Percentiles rank a stretch among this genome's conserved stretches.
These are phyloP conservation scores for Laetiporus sulphureus DNA, from an alignment of 1,284 basidiomycete species.

Conservation along the genomic window DNA sequence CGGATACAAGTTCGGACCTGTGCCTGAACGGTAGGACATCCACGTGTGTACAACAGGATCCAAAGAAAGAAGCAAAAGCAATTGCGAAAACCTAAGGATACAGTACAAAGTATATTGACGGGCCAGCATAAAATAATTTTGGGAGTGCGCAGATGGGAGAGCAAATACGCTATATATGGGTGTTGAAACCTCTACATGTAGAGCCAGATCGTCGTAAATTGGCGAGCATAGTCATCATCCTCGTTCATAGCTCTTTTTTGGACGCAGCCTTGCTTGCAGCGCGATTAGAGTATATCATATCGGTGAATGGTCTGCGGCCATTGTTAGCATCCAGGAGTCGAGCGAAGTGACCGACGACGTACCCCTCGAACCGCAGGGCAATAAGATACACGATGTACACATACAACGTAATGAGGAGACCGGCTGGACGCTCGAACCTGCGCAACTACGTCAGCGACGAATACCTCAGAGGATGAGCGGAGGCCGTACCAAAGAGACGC, in stretches of 20 bases:
- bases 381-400: constrained; percentile 81
- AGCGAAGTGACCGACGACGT: constrained; percentile 21
- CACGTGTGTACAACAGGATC: not conserved
- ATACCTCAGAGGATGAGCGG: constrained; percentile 2
- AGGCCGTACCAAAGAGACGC: constrained; percentile 71
- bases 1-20: constrained; percentile 18
- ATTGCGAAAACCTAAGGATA: too few relatives aligned
- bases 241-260: constrained; percentile 29
- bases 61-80: too few relatives aligned
- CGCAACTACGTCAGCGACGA: not conserved
- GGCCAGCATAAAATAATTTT: not conserved
- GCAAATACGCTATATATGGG: not conserved
- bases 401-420: constrained; percentile 68
- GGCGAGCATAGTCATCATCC: not conserved
- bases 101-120: too few relatives aligned
- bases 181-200: not conserved
- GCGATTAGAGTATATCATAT: constrained; percentile 72
- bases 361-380: constrained; percentile 87
- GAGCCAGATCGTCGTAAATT: not conserved
- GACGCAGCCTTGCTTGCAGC: constrained; percentile 24
- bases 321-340: not conserved
- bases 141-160: too few relatives aligned
- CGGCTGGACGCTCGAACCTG: constrained; percentile 80
- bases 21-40: not conserved
- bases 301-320: constrained; percentile 62